Percentiles rank a stretch among this genome's conserved stretches.
phyloP scores from a whole-genome alignment of 192 early-diverging fungal genomes.

The Paraglomus brasilianum region DNA sequence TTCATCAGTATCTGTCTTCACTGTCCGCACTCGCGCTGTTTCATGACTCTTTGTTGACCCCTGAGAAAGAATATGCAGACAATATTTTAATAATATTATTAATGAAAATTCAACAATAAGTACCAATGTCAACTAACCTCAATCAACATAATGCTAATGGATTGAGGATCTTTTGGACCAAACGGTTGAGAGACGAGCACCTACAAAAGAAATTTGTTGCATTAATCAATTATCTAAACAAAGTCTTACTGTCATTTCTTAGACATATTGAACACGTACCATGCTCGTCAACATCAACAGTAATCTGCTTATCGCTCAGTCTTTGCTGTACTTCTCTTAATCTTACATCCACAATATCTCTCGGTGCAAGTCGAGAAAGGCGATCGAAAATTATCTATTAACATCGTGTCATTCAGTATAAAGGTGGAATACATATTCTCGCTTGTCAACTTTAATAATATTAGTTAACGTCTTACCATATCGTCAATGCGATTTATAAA shows the following conservation, averaged over 20 bases:
- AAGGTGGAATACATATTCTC: background rate
- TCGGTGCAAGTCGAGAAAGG: conserved; percentile 62
- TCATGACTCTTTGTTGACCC: conserved; percentile 17
- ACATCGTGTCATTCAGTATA: background rate
- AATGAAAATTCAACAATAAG: background rate
- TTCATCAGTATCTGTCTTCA: background rate
- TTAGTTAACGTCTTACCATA: conserved; percentile 44
- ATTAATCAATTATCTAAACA: no score
- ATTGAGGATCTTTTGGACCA: conserved; percentile 62
- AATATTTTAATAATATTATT: background rate
- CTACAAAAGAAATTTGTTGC: no score
- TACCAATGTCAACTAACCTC: background rate
- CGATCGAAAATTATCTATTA: conserved; percentile 63
- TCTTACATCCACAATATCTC: conserved; percentile 72
- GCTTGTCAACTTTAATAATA: background rate
- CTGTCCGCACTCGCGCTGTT: background rate
- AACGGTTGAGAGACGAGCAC: conserved; percentile 86
- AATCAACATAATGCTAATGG: conserved; percentile 39
- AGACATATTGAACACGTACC: no score
- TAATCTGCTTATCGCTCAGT: conserved; percentile 74
- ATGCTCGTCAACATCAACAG: conserved; percentile 62
- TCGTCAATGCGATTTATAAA: conserved; percentile 82
- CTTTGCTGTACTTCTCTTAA: conserved; percentile 58
- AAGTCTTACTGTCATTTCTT: conserved; percentile 84
- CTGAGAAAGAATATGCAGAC: background rate